Evolutionary conservation across 176 grass and related monocot genomes (phyloP).

Genomic region (Coix lacrymajobi): DNA sequence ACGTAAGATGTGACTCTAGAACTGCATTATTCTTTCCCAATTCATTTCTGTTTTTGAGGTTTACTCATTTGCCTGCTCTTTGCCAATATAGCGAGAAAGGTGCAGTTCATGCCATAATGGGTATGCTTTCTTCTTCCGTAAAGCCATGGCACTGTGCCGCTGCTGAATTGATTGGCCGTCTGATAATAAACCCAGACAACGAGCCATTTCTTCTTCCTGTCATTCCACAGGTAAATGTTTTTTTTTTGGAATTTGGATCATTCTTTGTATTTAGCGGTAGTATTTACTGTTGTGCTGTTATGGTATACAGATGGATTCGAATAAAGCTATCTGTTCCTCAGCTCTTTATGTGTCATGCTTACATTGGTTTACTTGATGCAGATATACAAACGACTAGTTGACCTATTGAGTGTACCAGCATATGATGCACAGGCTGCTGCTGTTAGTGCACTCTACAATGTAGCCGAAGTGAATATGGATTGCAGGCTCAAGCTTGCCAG

Average conservation of each 20-base stretch:
- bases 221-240: constrained; percentile 47
- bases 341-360: background rate
- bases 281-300: background rate
- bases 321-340: constrained; percentile 3
- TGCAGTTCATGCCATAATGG: constrained; percentile 92
- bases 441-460: constrained; percentile 88
- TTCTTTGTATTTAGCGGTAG: background rate
- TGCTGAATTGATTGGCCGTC: constrained; percentile 89
- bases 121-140: constrained; percentile 85
- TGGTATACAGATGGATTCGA: constrained; percentile 11
- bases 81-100: constrained; percentile 68
- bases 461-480: constrained; percentile 95
- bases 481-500: constrained; percentile 85
- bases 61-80: constrained; percentile 6
- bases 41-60: constrained; percentile 5
- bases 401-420: constrained; percentile 82
- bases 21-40: background rate
- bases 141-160: constrained; percentile 95
- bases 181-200: constrained; percentile 99
- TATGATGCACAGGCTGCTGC: constrained; percentile 95
- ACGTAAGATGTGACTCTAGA: constrained; percentile 49
- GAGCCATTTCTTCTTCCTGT: constrained; percentile 86
- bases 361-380: constrained; percentile 27
- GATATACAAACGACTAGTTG: constrained; percentile 91
- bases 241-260: background rate